Conservation (phyloP, 2,329 filamentous ascomycete genomes). For the Fusarium stilboides region DNA sequence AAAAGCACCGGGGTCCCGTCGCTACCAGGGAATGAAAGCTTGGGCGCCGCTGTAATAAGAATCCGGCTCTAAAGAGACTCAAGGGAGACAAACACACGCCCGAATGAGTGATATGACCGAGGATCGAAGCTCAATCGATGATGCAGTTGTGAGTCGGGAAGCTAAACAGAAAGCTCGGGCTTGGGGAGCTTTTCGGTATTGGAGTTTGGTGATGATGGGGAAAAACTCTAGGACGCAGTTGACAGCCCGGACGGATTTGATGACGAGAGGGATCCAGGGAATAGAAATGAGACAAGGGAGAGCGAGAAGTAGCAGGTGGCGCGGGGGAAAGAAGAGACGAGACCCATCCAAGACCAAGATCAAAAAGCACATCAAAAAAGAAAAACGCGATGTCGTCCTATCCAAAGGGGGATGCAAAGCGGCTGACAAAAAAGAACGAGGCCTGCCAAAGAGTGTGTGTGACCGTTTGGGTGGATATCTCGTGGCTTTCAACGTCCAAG, state of each 20-base stretch:
- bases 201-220: conserved; percentile 8
- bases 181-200: conserved; percentile 9
- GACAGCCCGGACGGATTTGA: conserved; percentile 24
- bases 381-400: conserved; percentile 11
- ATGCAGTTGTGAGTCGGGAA: conserved; percentile 34
- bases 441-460: conserved; percentile 26
- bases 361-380: conserved; percentile 40
- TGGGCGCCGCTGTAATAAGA: conserved; percentile 40
- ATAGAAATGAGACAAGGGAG: conserved; percentile 42
- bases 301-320: conserved; percentile 37
- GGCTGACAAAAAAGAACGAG: conserved; percentile 40
- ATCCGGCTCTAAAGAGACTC: conserved; percentile 24
- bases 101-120: conserved; percentile 35
- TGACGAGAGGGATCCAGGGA: conserved; percentile 23
- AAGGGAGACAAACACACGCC: conserved; percentile 23
- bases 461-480: conserved; percentile 15
- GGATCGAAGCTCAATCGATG: conserved; percentile 28
- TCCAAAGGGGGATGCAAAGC: conserved; percentile 20
- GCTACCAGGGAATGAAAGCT: conserved; percentile 36
- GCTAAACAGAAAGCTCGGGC: conserved; percentile 29
- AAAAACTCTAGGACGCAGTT: conserved; percentile 20
- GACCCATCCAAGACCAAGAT: conserved; percentile 18
- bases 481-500: conserved; percentile 28
- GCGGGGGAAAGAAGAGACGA: conserved; percentile 35
- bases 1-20: conserved; percentile 32